Evolutionary conservation across 2,329 filamentous ascomycete genomes (phyloP), one percentile per base, ranked within the genome.

Genomic region (Cephalotrichum gorgonifer): DNA sequence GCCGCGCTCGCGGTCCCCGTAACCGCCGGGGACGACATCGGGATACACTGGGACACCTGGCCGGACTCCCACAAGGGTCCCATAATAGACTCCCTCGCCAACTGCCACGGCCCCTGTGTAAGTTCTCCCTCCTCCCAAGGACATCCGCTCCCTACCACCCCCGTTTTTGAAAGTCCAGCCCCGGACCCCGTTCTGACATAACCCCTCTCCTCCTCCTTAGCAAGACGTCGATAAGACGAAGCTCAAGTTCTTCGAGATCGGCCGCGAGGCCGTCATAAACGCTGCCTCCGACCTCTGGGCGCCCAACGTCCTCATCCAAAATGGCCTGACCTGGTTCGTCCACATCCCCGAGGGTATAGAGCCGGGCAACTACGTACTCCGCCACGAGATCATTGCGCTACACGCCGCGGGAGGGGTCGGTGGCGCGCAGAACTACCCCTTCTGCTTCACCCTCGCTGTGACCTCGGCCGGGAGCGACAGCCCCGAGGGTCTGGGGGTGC

Each of bases 51-150:
- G 70, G 62, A 54, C 23, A 57, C 53, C 1, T 73, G 70, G 71
- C 67, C 69, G 27, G 62, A 62, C 1, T 62, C 58, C 7, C 72
- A 74, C 58, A 54, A 66, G 30, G 69, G 75, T 0, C 80, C 81
- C 9, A 73, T 84, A 55, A 71, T 85, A 53, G 74, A 75, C 61
- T 85, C 84, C 66, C 65, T 85, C 15, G 81, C 81, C 49, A 71
- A 71, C 55, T 81, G 77, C 63, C 65, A 70, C 31, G 78, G 73
- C 23, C 71, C 79, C 59, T 83, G 76, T 61, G 67, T 73, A 22
- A 33, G 44, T 47, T 20, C 7, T 17, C n/a, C 30, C 15, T 8
- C 38, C 26, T 26, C 39, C 7, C 39, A 22, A 3, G 17, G 28
- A 33, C 4, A n/a, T 35, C 22, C 4, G 3, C 12, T 33, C 15